Evolutionary conservation across 73 alveolate species (phyloP), one percentile per base, ranked within the genome.

Genomic region (Effrenium voratum): DNA sequence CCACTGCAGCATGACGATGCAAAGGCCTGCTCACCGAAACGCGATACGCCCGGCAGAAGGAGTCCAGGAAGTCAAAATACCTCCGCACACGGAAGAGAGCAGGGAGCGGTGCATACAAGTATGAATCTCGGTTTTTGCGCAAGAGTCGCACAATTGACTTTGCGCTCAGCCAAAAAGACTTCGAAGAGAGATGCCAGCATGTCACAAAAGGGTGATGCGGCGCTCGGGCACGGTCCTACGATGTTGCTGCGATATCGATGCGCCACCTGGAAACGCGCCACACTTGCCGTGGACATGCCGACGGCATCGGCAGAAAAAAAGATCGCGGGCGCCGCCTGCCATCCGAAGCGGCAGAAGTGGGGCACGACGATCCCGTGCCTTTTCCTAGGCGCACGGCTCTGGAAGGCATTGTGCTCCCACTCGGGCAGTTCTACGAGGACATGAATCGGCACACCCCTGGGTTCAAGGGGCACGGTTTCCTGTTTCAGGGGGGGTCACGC

Each of bases 281-380:
- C n/a, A 30, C 68, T 55, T 55, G 16, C 72, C 72, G 72, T 57
- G 72, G 28, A 30, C 16, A 30, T 22, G n/a, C 28, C 68, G 12
- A 55, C 22, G 12, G 68, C 22, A 55, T 22, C 28, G 72, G 72
- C 28, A 30, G n/a, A 57, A 16, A 34, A 19, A 63, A 40, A 16
- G 77, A 19, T 72, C 32, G n/a, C 6, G 45, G 24, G 40, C 45
- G 4, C 46, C 12, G 90, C 90, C 90, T 79, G 90, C 90, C 90
- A 79, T 43, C 90, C 90, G 68, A 79, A 79, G 1, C 90, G 90
- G 46, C 90, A 60, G 46, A 79, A 79, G 90, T 79, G 63, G 38
- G 90, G 90, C 90, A 79, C 90, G 30, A 79, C 68, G 46, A 79
- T 26, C 68, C 90, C 90, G 32, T 79, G 90, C 45, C 46, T 79